Evolutionary conservation across 257 asterid species (phyloP).

Genomic region (Solanum virginianum): DNA sequence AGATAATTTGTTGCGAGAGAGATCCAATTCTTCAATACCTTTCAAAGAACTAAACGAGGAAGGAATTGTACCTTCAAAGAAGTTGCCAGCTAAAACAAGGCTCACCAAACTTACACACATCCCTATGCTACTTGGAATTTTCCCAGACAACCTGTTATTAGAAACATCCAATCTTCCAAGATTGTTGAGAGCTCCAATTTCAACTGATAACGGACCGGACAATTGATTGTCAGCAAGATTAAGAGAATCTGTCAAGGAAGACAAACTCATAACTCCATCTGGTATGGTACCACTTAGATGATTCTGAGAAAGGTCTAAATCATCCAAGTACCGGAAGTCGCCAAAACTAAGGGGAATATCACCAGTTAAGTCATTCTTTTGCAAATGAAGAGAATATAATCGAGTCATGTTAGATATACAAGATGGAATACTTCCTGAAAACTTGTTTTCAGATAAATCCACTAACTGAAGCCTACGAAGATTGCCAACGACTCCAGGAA

Average conservation of each 20-base stretch:
- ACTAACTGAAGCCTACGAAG: constrained; percentile 3
- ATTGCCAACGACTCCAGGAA: background rate
- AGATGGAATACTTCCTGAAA: constrained; percentile 1
- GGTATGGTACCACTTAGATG: constrained; percentile 11
- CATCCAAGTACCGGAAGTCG: background rate
- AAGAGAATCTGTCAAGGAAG: background rate
- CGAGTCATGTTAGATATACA: background rate
- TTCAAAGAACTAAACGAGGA: constrained; percentile 5
- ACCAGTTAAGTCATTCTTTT: constrained; percentile 7
- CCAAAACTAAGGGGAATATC: background rate
- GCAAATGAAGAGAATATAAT: background rate
- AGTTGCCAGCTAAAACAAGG: constrained; percentile 12
- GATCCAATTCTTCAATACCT: constrained; percentile 5
- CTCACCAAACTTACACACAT: constrained; percentile 5
- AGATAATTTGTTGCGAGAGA: constrained; percentile 18
- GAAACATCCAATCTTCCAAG: constrained; percentile 9
- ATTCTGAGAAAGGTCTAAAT: constrained; percentile 10
- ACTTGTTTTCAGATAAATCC: background rate
- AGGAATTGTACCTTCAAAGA: constrained; percentile 12
- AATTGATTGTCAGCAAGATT: constrained; percentile 5
- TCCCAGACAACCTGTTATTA: constrained; percentile 13
- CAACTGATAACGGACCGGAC: constrained; percentile 3
- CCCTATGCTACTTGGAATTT: constrained; percentile 6
- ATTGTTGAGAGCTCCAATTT: background rate
- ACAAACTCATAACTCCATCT: background rate